Conservation (phyloP, 2,329 filamentous ascomycete species). For the Triangularia setosa region DNA sequence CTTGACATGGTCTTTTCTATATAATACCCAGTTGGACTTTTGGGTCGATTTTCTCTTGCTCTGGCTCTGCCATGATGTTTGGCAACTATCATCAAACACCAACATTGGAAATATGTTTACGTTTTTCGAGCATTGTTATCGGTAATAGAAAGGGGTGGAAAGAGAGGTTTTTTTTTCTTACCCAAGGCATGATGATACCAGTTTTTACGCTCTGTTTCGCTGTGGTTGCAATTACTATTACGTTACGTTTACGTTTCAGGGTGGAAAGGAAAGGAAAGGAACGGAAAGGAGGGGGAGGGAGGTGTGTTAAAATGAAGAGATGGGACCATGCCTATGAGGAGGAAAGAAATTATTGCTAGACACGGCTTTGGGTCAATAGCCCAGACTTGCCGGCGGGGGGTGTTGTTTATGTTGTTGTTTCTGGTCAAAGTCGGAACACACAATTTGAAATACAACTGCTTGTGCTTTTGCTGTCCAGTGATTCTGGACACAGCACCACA, state of each 20-base stretch:
- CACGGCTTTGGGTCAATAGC: conserved; percentile 28
- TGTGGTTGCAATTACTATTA: neutral
- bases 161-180: neutral
- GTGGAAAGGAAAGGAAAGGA: too few species aligned
- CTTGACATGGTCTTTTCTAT: neutral
- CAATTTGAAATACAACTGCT: neutral
- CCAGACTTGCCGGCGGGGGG: conserved; percentile 6
- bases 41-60: neutral
- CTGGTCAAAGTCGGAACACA: neutral
- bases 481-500: neutral
- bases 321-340: conserved; percentile 19
- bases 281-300: too few species aligned
- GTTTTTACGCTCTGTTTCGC: neutral
- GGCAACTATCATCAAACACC: neutral
- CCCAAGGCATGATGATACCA: neutral
- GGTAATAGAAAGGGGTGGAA: neutral
- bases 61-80: neutral
- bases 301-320: neutral
- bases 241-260: neutral
- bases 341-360: conserved; percentile 18
- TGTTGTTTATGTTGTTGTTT: conserved; percentile 4
- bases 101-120: neutral
- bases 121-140: neutral
- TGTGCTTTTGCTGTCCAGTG: neutral
- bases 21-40: neutral